phyloP scores from a whole-genome alignment of 2,329 filamentous ascomycete genomes.

The Penicillium sp. region DNA sequence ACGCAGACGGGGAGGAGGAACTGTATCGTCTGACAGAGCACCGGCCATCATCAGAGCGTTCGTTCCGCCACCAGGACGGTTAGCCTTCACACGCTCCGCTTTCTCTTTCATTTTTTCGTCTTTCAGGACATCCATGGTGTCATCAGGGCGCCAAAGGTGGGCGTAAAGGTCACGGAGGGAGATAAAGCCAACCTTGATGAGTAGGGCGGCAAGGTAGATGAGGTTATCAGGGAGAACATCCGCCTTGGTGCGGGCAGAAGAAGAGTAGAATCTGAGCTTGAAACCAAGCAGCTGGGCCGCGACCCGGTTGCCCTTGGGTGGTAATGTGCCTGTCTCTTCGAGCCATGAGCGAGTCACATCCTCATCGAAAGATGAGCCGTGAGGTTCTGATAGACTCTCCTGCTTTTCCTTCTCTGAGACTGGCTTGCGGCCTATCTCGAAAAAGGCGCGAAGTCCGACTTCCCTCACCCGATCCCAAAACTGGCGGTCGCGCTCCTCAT shows the following conservation, averaged over 20 bases:
- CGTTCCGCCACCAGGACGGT: conserved; percentile 67
- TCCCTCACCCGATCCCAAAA: conserved; percentile 84
- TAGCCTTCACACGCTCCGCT: conserved; percentile 72
- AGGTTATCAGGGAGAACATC: conserved; percentile 89
- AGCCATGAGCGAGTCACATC: conserved; percentile 73
- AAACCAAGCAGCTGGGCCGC: conserved; percentile 95
- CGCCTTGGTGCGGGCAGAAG: conserved; percentile 68
- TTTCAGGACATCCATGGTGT: conserved; percentile 75
- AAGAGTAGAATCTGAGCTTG: conserved; percentile 94
- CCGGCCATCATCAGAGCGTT: conserved; percentile 89
- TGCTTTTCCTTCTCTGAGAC: conserved; percentile 61
- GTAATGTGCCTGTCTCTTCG: conserved; percentile 74
- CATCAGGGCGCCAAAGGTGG: conserved; percentile 84
- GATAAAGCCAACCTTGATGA: conserved; percentile 97
- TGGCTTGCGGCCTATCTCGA: conserved; percentile 77
- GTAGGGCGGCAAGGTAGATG: conserved; percentile 83
- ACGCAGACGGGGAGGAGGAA: conserved; percentile 51
- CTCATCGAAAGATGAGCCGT: conserved; percentile 48
- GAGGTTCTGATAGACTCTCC: conserved; percentile 46
- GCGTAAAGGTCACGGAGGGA: conserved; percentile 88
- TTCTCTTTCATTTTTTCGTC: conserved; percentile 72
- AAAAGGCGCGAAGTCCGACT: conserved; percentile 79
- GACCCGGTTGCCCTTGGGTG: conserved; percentile 82
- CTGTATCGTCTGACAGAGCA: conserved; percentile 79
- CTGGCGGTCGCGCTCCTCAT: conserved; percentile 65